phyloP scores from a whole-genome alignment of 2,329 filamentous ascomycete genomes.

The Monosporascus sp. region DNA sequence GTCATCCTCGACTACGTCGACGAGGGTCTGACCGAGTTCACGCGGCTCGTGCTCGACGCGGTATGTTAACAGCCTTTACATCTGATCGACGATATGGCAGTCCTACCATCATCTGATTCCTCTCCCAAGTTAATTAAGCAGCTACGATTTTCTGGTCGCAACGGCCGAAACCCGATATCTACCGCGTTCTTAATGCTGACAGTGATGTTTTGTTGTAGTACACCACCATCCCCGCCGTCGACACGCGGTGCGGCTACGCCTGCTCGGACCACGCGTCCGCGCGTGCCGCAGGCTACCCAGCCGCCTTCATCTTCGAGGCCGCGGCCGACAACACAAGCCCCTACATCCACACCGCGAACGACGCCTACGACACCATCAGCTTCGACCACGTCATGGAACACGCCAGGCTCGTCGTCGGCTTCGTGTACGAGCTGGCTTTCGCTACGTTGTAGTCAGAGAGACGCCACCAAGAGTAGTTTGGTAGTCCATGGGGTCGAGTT shows the following conservation, averaged over 20 bases:
- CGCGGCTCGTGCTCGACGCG: conserved; percentile 27
- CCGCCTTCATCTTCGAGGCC: conserved; percentile 59
- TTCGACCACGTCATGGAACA: conserved; percentile 63
- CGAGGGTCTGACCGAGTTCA: conserved; percentile 25
- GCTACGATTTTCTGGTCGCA: no score
- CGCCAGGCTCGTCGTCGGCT: conserved; percentile 43
- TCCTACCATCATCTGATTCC: background rate
- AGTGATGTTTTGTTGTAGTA: conserved; percentile 16
- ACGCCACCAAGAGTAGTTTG: no score
- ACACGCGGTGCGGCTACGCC: conserved; percentile 45
- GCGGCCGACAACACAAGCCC: conserved; percentile 56
- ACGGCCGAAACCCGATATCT: no score
- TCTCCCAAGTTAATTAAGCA: no score
- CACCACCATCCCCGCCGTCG: conserved; percentile 31
- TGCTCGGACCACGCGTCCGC: conserved; percentile 64
- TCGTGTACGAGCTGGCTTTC: conserved; percentile 39
- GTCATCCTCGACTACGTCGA: conserved; percentile 34
- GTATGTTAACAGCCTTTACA: conserved; percentile 1
- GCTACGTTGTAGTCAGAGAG: background rate
- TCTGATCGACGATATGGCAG: background rate
- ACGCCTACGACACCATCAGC: conserved; percentile 62
- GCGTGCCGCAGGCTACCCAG: conserved; percentile 59
- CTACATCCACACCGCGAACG: conserved; percentile 67
- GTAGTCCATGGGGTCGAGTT: no score
- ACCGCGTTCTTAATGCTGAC: background rate